Evolutionary conservation across 768 basidiomycete genomes (phyloP).

Genomic region (Pleurotus giganteus): DNA sequence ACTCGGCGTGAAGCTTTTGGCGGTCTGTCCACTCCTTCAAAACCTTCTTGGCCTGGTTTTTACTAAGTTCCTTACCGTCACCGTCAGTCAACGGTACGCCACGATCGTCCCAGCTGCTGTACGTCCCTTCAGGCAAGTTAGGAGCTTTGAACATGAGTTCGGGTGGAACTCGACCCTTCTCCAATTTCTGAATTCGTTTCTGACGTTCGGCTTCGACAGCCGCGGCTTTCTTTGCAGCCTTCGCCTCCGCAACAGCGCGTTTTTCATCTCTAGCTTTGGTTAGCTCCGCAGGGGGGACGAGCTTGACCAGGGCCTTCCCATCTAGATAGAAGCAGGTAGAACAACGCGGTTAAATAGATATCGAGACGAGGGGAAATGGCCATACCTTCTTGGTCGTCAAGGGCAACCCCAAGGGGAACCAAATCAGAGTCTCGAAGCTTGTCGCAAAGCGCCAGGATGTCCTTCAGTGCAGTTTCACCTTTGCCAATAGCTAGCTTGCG

Average conservation of each 20-base stretch:
- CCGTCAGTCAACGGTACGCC: slow-evolving; percentile 86
- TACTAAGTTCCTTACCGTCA: slow-evolving; percentile 82
- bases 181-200: slow-evolving; percentile 75
- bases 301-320: slow-evolving; percentile 92
- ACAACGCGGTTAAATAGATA: slow-evolving; percentile 11
- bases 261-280: slow-evolving; percentile 89
- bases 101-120: slow-evolving; percentile 78
- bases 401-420: slow-evolving; percentile 90
- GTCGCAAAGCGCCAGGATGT: slow-evolving; percentile 87
- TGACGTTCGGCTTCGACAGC: slow-evolving; percentile 60
- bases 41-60: slow-evolving; percentile 74
- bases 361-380: neutral
- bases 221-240: slow-evolving; percentile 77
- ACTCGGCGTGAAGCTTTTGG: slow-evolving; percentile 79
- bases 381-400: slow-evolving; percentile 94
- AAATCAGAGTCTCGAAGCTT: slow-evolving; percentile 86
- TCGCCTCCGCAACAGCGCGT: slow-evolving; percentile 67
- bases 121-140: slow-evolving; percentile 67
- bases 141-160: slow-evolving; percentile 84
- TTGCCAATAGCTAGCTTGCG: slow-evolving; percentile 78
- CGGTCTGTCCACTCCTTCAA: slow-evolving; percentile 73
- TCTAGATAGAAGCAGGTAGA: slow-evolving; percentile 41
- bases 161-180: slow-evolving; percentile 77
- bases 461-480: slow-evolving; percentile 61
- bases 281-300: slow-evolving; percentile 80